phyloP scores from a whole-genome alignment of 208 protist genomes.

The Wallacemonas sp. region DNA sequence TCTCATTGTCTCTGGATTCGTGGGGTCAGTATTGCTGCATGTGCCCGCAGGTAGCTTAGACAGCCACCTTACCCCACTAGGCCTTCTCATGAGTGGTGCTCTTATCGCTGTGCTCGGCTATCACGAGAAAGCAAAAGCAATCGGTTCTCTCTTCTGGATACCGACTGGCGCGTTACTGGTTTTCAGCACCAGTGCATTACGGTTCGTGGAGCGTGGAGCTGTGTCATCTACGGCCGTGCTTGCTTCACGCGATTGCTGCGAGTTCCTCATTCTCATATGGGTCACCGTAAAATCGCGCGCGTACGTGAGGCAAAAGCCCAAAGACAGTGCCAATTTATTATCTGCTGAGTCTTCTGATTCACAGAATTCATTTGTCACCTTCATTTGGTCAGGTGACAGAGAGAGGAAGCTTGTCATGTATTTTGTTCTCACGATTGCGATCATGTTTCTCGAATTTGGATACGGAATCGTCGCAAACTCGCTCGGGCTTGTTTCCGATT shows the following conservation, averaged over 20 bases:
- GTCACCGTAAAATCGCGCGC: background rate
- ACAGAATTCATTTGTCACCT: background rate
- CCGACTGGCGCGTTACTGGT: too few relatives aligned
- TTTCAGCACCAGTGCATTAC: too few relatives aligned
- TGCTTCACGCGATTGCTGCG: background rate
- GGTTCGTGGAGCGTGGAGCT: too few relatives aligned
- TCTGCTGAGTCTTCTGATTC: background rate
- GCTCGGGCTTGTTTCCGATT: conserved; percentile 94
- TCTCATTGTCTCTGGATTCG: too few relatives aligned
- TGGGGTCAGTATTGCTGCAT: too few relatives aligned
- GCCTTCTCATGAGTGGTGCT: too few relatives aligned
- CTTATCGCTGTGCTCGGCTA: too few relatives aligned
- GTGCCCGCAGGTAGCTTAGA: too few relatives aligned
- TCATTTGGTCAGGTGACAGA: conserved; percentile 8
- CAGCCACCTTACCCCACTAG: background rate
- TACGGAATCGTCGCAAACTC: conserved; percentile 81
- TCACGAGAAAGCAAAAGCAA: too few relatives aligned
- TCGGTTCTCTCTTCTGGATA: too few relatives aligned
- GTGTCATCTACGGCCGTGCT: too few relatives aligned
- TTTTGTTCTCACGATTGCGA: conserved; percentile 60
- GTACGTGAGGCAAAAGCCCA: background rate
- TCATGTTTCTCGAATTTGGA: conserved; percentile 85
- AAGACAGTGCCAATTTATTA: background rate
- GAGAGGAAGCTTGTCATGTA: conserved; percentile 68
- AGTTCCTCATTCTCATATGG: too few relatives aligned